Evolutionary conservation across 2,329 filamentous ascomycete genomes (phyloP), one percentile per base, ranked within the genome.

Genomic region (Alternaria novae-zelandiae): DNA sequence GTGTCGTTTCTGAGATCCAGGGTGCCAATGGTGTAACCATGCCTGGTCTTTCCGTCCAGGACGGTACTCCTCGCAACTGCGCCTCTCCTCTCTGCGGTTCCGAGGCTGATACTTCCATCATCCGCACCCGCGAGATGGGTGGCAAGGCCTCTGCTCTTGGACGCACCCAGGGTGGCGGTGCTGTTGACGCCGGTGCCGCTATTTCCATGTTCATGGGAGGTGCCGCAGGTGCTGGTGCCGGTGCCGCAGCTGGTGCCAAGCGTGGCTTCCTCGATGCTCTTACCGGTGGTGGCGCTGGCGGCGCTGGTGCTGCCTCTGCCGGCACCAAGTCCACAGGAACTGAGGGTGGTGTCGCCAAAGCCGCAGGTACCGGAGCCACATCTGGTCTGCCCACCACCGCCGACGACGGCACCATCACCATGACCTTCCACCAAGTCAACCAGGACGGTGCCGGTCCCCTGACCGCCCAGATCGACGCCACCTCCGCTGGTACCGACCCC

Each of bases 91-190:
- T 77, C 49, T 91, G 88, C 74, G 89, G 89, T 62, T 85, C 89
- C n/a, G 86, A 91, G 77, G 87, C 86, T 63, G 89, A 91, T 74
- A 91, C 89, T n/a, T 84, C 89, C 77, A 90, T 91, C 82, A 90
- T 91, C 79, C 87, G 89, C 41, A 79, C 86, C 64, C 79, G 82
- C 12, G 89, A 91, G 79, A 83, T 91, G 61, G 80, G 81, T 53
- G 82, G 80, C 71, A 82, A 84, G 69, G 87, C 86, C 36, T 84
- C 83, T 32, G 83, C 89, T 55, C 85, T 91, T n/a, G 89, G 89
- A 70, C 86, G 88, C 68, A 91, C 89, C 56, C 78, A 87, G 72
- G 86, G 83, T 63, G 86, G 84, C 55, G 86, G 84, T 57, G 88
- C 89, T 15, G 83, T 63, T 13, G 54, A 59, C 21, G 60, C 60